Conservation (phyloP, 768 basidiomycete genomes). For the Rickenella mellea region DNA sequence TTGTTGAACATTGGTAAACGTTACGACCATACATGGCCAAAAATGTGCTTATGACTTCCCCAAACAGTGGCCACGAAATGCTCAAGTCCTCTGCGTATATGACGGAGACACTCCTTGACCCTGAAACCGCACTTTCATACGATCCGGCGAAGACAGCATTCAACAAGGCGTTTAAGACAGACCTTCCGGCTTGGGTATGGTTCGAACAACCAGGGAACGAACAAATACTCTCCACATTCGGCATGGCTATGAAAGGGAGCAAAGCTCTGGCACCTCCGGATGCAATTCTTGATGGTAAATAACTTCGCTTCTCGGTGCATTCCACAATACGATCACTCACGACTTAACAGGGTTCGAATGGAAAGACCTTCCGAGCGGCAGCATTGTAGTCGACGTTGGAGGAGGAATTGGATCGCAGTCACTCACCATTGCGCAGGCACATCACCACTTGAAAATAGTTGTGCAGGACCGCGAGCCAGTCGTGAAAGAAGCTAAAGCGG, state of each 20-base stretch:
- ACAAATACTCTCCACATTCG: conserved; percentile 17
- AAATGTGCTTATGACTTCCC: not conserved
- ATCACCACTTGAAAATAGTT: conserved; percentile 34
- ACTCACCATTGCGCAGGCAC: conserved; percentile 30
- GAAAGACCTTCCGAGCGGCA: conserved; percentile 36
- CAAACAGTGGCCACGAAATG: conserved; percentile 67
- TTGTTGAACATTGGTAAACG: conserved; percentile 67
- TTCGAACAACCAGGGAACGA: conserved; percentile 10
- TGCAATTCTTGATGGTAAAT: conserved; percentile 44
- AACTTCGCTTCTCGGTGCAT: not conserved
- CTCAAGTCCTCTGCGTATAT: conserved; percentile 70
- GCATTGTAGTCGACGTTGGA: conserved; percentile 57
- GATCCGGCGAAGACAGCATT: conserved; percentile 12
- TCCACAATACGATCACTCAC: not conserved
- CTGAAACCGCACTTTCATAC: conserved; percentile 5
- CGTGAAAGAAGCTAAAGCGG: conserved; percentile 34
- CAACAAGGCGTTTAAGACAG: conserved; percentile 11
- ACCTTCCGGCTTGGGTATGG: conserved; percentile 14
- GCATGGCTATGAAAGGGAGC: conserved; percentile 17
- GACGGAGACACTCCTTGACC: conserved; percentile 47
- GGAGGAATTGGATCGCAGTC: conserved; percentile 55
- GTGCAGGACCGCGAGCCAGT: conserved; percentile 54
- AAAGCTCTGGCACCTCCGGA: conserved; percentile 28
- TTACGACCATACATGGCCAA: not conserved
- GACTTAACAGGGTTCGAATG: conserved; percentile 45